Evolutionary conservation across 2,329 filamentous ascomycete genomes (phyloP), one percentile per base, ranked within the genome.

Genomic region (Clathrospora elynae): DNA sequence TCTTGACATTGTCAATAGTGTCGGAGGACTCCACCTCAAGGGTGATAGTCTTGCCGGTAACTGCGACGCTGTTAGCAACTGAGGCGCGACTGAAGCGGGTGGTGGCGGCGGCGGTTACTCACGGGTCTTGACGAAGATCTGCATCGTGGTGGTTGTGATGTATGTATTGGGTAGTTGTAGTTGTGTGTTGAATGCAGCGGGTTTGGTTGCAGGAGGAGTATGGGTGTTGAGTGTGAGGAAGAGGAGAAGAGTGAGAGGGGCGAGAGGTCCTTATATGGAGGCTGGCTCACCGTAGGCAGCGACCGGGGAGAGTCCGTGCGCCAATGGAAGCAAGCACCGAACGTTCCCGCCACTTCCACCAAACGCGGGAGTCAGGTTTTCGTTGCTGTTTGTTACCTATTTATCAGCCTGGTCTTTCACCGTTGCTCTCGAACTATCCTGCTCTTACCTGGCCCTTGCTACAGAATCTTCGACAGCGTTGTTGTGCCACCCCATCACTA

Each of bases 91-190:
- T 56, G 17, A 16, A 34, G 36, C 47, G 31, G n/a, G 46, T 42
- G 43, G 44, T 44, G 54, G 48, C 38, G 53, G 54, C 50, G 61
- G 58, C 57, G 59, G 54, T 23, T 64, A 86, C 86, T 82, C 79
- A 90, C 86, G 83, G 63, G 90, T 96, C 86, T 96, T 96, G 67
- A 96, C 91, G 76, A 96, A 96, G 81, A 96, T 96, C 82, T 96
- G 91, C 91, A 96, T 95, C 74, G 13, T 51, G 50, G 49, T 36
- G 26, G 30, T 14, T 37, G 47, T 38, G 33, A 43, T 32, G 35
- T 38, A 12, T 39, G 30, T 51, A 47, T 51, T 42, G 42, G 19
- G 42, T 34, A 38, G 30, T 45, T 44, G 35, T 28, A 40, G 47
- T 30, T 10, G 32, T 18, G 39, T 33, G 35, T 19, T 44, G 40